Conservation (phyloP, 2,329 filamentous ascomycete genomes). For the Pseudogymnoascus sp. region DNA sequence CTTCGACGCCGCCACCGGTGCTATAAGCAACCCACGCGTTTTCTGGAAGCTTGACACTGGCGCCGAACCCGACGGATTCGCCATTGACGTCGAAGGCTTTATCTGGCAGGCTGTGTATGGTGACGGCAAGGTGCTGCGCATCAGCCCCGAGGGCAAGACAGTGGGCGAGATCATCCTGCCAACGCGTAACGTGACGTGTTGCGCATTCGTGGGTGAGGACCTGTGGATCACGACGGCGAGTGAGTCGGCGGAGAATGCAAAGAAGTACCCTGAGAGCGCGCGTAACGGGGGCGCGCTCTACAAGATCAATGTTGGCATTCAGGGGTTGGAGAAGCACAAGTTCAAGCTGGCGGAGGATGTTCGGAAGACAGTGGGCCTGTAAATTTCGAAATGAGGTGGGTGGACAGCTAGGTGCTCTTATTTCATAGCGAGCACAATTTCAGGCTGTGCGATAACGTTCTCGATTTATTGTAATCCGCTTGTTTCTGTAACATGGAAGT, state of each 20-base stretch:
- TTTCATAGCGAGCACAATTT: neutral
- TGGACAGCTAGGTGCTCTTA: neutral
- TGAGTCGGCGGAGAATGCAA: conserved; percentile 48
- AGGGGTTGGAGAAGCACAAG: conserved; percentile 54
- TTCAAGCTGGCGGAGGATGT: conserved; percentile 39
- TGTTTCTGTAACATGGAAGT: neutral
- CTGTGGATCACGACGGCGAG: conserved; percentile 72
- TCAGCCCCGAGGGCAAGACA: conserved; percentile 56
- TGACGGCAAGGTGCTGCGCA: conserved; percentile 64
- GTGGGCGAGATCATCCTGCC: conserved; percentile 69
- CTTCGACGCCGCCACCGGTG: conserved; percentile 56
- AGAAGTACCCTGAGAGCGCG: conserved; percentile 52
- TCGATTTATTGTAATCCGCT: neutral
- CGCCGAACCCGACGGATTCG: conserved; percentile 75
- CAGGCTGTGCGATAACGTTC: neutral
- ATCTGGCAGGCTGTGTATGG: conserved; percentile 87
- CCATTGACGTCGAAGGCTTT: conserved; percentile 74
- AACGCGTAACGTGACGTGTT: conserved; percentile 72
- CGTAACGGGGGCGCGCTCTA: conserved; percentile 65
- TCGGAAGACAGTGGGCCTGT: neutral
- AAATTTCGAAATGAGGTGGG: neutral
- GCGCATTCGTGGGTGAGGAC: conserved; percentile 65
- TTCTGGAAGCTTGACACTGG: conserved; percentile 51
- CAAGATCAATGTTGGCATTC: conserved; percentile 66
- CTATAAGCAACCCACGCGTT: conserved; percentile 58